phyloP scores from a whole-genome alignment of 129 eudicot genomes.

The Artemisia tridentata region DNA sequence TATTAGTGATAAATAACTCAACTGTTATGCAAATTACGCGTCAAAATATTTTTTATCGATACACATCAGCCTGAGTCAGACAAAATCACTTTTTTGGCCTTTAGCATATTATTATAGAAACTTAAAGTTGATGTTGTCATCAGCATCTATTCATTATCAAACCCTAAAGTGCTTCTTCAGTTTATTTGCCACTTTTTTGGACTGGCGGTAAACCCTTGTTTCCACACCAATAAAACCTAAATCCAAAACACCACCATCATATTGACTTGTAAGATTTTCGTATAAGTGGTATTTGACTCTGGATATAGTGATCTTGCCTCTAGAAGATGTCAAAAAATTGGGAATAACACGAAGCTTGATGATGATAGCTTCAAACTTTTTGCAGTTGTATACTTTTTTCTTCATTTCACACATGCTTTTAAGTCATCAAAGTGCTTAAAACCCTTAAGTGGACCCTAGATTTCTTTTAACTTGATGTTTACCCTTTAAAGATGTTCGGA shows the following conservation, averaged over 20 bases:
- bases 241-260: neutral
- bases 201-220: slow-evolving; percentile 4
- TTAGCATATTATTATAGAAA: slow-evolving; percentile 18
- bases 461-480: neutral
- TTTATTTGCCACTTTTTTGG: slow-evolving; percentile 26
- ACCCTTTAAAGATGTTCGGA: neutral
- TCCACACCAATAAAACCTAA: slow-evolving; percentile 13
- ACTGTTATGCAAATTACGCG: slow-evolving; percentile 38
- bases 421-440: slow-evolving; percentile 22
- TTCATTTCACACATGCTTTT: slow-evolving; percentile 37
- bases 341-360: slow-evolving; percentile 39
- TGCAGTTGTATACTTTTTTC: slow-evolving; percentile 24
- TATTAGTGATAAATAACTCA: slow-evolving; percentile 18
- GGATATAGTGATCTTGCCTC: neutral
- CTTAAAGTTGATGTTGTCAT: slow-evolving; percentile 44
- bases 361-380: slow-evolving; percentile 33
- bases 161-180: slow-evolving; percentile 40
- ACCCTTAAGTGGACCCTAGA: slow-evolving; percentile 18
- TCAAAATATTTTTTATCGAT: no score
- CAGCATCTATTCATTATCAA: slow-evolving; percentile 33
- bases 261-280: neutral
- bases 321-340: slow-evolving; percentile 20
- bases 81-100: slow-evolving; percentile 40
- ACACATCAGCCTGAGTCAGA: slow-evolving; percentile 47
- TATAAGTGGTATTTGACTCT: slow-evolving; percentile 5